A percentile compares a stretch with the other conserved stretches of the same genome.
Conservation (phyloP, 2,329 filamentous ascomycete genomes). For the Aspergillus brasiliensis region DNA sequence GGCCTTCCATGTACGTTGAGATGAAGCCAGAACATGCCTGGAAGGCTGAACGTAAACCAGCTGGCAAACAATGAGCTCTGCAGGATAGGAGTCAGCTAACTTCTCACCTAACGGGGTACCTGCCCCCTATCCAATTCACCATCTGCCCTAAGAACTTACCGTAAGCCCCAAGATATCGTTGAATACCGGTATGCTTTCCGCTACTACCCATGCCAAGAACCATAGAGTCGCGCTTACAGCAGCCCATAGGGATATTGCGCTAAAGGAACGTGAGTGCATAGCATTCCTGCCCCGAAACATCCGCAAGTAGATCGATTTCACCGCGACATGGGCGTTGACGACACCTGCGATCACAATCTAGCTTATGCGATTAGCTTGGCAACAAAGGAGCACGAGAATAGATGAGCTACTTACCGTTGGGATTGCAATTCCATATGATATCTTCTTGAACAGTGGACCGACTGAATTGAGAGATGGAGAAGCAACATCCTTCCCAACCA, state of each 20-base stretch:
- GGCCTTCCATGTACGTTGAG: constrained; percentile 19
- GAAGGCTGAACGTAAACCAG: constrained; percentile 59
- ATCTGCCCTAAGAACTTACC: constrained; percentile 18
- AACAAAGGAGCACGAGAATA: too few species aligned
- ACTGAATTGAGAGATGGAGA: constrained; percentile 67
- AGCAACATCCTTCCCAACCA: constrained; percentile 59
- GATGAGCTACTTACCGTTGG: constrained; percentile 39
- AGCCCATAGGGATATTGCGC: constrained; percentile 58
- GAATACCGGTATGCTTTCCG: constrained; percentile 68
- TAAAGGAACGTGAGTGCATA: constrained; percentile 47
- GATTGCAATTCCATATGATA: constrained; percentile 67
- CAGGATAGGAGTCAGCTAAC: not conserved
- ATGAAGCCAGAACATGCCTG: constrained; percentile 29
- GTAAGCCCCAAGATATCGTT: constrained; percentile 65
- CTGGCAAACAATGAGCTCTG: constrained; percentile 40
- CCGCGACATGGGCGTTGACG: constrained; percentile 66
- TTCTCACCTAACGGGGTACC: not conserved
- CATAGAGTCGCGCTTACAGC: constrained; percentile 57
- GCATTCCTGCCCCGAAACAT: constrained; percentile 60
- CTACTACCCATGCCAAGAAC: constrained; percentile 64
- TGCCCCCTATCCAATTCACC: too few species aligned
- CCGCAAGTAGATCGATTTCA: constrained; percentile 66
- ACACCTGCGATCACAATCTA: constrained; percentile 67
- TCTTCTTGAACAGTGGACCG: constrained; percentile 55
- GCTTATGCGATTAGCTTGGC: not conserved